phyloP scores from a whole-genome alignment of 2,329 filamentous ascomycete species.

The Nemania sp. region DNA sequence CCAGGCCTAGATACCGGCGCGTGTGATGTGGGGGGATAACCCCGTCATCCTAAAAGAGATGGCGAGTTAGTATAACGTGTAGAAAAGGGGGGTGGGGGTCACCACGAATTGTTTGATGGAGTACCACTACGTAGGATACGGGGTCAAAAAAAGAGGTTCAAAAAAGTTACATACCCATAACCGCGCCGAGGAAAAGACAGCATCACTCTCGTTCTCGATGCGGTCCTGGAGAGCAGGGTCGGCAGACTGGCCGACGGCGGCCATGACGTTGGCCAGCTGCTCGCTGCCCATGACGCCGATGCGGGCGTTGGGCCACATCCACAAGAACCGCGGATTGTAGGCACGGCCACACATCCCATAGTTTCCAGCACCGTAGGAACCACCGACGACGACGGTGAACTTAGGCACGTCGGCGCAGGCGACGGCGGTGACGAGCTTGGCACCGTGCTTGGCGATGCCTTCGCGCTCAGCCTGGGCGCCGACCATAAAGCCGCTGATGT shows the following conservation, averaged over 20 bases:
- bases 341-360: conserved; percentile 98
- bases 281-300: conserved; percentile 96
- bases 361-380: conserved; percentile 90
- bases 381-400: conserved; percentile 94
- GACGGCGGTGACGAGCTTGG: conserved; percentile 94
- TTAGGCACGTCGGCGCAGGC: conserved; percentile 94
- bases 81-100: too few relatives aligned
- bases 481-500: conserved; percentile 98
- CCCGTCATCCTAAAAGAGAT: conserved; percentile 65
- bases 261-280: conserved; percentile 91
- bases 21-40: conserved; percentile 80
- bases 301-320: conserved; percentile 98
- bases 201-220: conserved; percentile 89
- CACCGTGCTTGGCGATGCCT: conserved; percentile 96
- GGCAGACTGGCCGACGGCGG: conserved; percentile 81
- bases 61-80: conserved; percentile 18
- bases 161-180: conserved; percentile 84
- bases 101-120: too few relatives aligned
- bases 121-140: conserved; percentile 6
- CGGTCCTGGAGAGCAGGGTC: conserved; percentile 80
- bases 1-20: conserved; percentile 70
- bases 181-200: conserved; percentile 82
- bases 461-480: conserved; percentile 88
- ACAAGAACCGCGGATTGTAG: conserved; percentile 87
- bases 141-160: too few relatives aligned